Conservation (phyloP, 139 green algal species). For the Parachlorella kessleri region DNA sequence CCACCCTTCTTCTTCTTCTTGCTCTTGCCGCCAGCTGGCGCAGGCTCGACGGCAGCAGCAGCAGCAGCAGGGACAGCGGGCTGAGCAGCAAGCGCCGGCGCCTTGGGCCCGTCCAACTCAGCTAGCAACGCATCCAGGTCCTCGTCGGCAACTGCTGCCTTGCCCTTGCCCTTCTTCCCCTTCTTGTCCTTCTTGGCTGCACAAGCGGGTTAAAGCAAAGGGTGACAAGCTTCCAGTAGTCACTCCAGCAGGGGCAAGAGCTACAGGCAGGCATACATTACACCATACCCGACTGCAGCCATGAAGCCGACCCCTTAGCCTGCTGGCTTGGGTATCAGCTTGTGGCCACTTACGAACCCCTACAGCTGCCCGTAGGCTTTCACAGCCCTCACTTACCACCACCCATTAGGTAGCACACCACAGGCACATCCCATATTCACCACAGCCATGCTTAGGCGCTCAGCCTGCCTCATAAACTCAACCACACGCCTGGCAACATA, state of each 20-base stretch:
- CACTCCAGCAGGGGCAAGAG: neutral
- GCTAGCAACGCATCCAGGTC: conserved; percentile 75
- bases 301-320: neutral
- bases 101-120: conserved; percentile 63
- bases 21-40: conserved; percentile 33
- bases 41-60: neutral
- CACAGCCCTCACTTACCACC: no score
- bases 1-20: conserved; percentile 65
- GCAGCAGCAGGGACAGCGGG: neutral
- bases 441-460: no score
- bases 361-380: no score
- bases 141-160: conserved; percentile 52
- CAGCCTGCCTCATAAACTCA: no score
- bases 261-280: neutral
- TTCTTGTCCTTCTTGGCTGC: conserved; percentile 43
- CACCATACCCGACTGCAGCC: neutral
- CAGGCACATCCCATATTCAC: no score
- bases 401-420: no score
- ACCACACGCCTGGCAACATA: no score
- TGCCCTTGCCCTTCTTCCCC: conserved; percentile 46
- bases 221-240: no score
- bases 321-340: no score
- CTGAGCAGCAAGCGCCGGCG: neutral
- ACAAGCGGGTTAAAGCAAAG: no score
- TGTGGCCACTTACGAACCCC: no score